These are phyloP conservation scores for Tricholoma hemisulphureum DNA, from an alignment of 768 basidiomycete genomes.

Conservation along the genomic window DNA sequence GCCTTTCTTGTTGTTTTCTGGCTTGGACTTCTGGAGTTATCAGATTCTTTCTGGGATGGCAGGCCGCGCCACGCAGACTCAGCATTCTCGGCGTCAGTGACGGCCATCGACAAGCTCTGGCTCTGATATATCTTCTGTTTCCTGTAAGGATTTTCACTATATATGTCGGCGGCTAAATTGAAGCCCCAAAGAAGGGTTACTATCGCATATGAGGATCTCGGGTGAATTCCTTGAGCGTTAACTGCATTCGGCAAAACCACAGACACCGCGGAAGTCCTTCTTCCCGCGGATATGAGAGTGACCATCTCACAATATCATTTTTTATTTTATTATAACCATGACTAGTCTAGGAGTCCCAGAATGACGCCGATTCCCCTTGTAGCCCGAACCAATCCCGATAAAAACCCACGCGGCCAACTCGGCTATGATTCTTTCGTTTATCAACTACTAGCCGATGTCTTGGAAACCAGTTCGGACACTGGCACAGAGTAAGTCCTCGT, in stretches of 20 bases:
- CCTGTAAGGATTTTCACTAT: background rate
- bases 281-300: slow-evolving; percentile 28
- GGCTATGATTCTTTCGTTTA: slow-evolving; percentile 20
- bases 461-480: slow-evolving; percentile 42
- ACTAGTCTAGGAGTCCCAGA: slow-evolving; percentile 35
- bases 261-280: slow-evolving; percentile 24
- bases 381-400: slow-evolving; percentile 28
- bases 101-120: background rate
- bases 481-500: slow-evolving; percentile 36
- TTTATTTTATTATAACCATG: slow-evolving; percentile 38
- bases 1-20: background rate
- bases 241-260: slow-evolving; percentile 15
- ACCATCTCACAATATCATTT: slow-evolving; percentile 33
- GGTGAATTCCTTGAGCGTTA: slow-evolving; percentile 8
- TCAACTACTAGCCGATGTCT: slow-evolving; percentile 25
- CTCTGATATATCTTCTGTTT: background rate
- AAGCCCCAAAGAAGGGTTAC: slow-evolving; percentile 16
- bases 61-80: background rate
- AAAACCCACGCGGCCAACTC: slow-evolving; percentile 28
- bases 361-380: slow-evolving; percentile 38
- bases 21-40: background rate
- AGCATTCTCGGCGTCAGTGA: background rate
- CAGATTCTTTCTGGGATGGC: background rate
- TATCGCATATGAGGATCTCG: slow-evolving; percentile 20
- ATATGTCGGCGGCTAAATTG: slow-evolving; percentile 12